Evolutionary conservation across 352 stramenopile species (phyloP).

Genomic region (Thalassiosira ordinaria): DNA sequence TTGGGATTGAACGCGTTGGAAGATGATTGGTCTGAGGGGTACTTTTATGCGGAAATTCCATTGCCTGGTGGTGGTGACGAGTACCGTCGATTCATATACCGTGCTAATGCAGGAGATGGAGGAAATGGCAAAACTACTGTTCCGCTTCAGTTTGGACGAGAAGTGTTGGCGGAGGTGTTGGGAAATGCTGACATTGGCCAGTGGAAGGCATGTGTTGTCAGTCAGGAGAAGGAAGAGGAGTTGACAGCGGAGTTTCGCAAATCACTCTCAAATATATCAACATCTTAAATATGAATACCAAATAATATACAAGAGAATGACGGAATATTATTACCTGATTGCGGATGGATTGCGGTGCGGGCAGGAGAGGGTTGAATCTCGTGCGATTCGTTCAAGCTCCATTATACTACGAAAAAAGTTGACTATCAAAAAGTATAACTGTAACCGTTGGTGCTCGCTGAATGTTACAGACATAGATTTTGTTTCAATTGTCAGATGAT

Average conservation of each 20-base stretch:
- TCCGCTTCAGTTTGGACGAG: conserved; percentile 84
- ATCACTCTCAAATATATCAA: conserved; percentile 31
- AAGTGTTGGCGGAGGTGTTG: conserved; percentile 76
- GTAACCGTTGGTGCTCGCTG: no score
- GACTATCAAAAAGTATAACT: no score
- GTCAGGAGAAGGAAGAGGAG: conserved; percentile 72
- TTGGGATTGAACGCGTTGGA: conserved; percentile 66
- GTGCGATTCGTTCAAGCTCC: no score
- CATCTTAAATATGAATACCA: not conserved
- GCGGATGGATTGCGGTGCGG: no score
- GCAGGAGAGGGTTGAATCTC: no score
- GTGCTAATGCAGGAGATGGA: conserved; percentile 23
- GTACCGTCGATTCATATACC: conserved; percentile 71
- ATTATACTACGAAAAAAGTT: no score
- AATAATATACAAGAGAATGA: no score
- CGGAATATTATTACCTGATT: no score
- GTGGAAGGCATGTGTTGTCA: conserved; percentile 82
- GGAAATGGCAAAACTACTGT: conserved; percentile 25
- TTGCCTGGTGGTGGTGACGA: conserved; percentile 37
- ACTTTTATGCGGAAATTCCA: conserved; percentile 83
- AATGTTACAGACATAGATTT: no score
- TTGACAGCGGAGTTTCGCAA: conserved; percentile 64
- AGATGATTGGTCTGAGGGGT: conserved; percentile 61
- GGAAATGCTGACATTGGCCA: conserved; percentile 71
- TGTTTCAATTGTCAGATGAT: no score